A percentile compares a stretch with the other conserved stretches of the same genome.
phyloP scores from a whole-genome alignment of 139 green algal genomes.

The Coccomyxa sp. region DNA sequence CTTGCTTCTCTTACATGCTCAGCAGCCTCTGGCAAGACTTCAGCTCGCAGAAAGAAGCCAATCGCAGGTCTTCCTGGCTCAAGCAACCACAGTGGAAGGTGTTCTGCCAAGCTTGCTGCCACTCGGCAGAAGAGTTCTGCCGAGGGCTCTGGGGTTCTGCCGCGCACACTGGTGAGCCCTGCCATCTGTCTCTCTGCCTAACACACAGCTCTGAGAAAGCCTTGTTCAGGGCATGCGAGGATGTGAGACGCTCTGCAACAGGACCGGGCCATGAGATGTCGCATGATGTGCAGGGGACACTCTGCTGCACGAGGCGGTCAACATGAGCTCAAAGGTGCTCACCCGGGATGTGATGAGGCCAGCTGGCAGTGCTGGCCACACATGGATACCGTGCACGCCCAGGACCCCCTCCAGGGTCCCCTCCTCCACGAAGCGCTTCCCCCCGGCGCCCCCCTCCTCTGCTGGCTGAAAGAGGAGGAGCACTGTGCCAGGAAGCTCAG shows the following conservation, averaged over 20 bases:
- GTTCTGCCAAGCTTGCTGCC: too few relatives aligned
- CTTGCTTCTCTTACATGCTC: too few relatives aligned
- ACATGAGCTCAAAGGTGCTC: neutral
- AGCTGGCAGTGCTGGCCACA: conserved; percentile 51
- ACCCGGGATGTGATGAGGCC: conserved; percentile 46
- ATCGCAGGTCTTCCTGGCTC: too few relatives aligned
- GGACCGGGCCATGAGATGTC: neutral
- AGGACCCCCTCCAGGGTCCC: conserved; percentile 32
- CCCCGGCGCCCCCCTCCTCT: conserved; percentile 70
- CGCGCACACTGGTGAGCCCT: neutral
- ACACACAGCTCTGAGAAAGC: neutral
- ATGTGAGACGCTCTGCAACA: neutral
- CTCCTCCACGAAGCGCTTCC: conserved; percentile 40
- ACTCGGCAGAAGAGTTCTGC: neutral
- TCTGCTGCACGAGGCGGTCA: neutral
- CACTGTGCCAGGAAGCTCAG: conserved; percentile 46
- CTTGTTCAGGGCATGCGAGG: neutral
- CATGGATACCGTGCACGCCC: conserved; percentile 61
- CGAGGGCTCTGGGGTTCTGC: neutral
- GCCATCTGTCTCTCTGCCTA: neutral
- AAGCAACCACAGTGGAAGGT: too few relatives aligned
- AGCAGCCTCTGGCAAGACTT: too few relatives aligned
- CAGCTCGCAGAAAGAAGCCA: too few relatives aligned
- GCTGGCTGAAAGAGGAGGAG: conserved; percentile 82
- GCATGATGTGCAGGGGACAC: neutral